Evolutionary conservation across 179 eudicot species (phyloP).

Genomic region (Pouteria campechiana): DNA sequence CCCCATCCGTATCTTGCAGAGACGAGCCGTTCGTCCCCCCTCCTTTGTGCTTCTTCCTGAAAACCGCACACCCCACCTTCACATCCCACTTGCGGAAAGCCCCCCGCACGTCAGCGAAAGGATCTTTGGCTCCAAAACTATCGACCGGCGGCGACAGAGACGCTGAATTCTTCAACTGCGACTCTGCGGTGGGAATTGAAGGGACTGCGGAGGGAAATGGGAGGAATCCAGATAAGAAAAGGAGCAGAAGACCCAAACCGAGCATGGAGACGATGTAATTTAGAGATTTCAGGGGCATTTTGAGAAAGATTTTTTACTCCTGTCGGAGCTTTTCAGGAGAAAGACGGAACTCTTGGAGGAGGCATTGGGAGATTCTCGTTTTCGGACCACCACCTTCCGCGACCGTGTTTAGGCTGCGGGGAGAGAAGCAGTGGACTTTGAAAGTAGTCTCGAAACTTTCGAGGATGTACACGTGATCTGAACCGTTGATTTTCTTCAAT

Average conservation of each 20-base stretch:
- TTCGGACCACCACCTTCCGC: too few species aligned
- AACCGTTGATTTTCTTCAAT: too few species aligned
- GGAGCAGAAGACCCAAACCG: constrained; percentile 28
- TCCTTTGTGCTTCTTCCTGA: constrained; percentile 30
- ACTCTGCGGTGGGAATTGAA: constrained; percentile 11
- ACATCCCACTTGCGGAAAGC: constrained; percentile 66
- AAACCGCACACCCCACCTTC: constrained; percentile 60
- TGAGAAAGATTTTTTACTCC: neutral
- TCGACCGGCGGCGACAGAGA: too few species aligned
- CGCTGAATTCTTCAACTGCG: constrained; percentile 1
- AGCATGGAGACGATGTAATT: constrained; percentile 47
- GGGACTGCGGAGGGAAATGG: constrained; percentile 38
- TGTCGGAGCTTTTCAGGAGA: neutral
- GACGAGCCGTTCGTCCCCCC: constrained; percentile 36
- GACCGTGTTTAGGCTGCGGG: too few species aligned
- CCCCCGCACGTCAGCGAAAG: constrained; percentile 38
- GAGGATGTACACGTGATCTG: too few species aligned
- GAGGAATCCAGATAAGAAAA: constrained; percentile 43
- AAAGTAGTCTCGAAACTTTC: too few species aligned
- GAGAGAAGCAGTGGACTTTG: too few species aligned
- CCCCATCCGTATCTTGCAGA: constrained; percentile 34
- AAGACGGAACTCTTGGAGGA: too few species aligned
- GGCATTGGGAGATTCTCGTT: too few species aligned
- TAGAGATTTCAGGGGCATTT: constrained; percentile 38
- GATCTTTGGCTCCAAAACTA: constrained; percentile 44